Evolutionary conservation across 768 basidiomycete genomes (phyloP), one percentile per base, ranked within the genome.

Genomic region (Phaffia tasmanica): DNA sequence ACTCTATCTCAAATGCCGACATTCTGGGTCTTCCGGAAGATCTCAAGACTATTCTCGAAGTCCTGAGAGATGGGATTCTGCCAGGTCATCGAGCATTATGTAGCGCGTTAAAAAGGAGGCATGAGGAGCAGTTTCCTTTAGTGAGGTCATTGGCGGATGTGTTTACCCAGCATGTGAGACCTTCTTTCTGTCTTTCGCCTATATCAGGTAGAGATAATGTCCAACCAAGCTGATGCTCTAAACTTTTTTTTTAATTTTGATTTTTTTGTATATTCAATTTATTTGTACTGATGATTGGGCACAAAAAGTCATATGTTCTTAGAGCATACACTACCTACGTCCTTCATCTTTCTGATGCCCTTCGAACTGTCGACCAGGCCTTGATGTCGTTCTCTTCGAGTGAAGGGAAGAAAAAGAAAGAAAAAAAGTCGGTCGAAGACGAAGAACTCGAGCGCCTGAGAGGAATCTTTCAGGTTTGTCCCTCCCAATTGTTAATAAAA

Each of bases 121-220:
- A 97, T 70, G 91, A 94, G 64, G 90, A 95, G 71, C 93, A 97
- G 71, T 98, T 88, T 74, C 93, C 93, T 18, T 81, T 97, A 47
- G 93, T 97, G 47, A 81, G 93, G 62, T 88, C 86, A 32, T 81
- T 97, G 49, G 92, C 93, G 63, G 93, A 97, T 72, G 89, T 97
- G n/a, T 97, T 97, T 76, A 88, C 92, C 27, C 83, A 86, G 14
- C 90, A 89, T 78, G 92, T 94, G 75, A 77, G 87, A 81, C 58
- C 23, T 61, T 69, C 29, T 69, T 42, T 11, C 35, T 42, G 35
- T 11, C 35, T 42, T 42, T 42, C 11, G 35, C 4, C 35, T 42
- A 5, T 4, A 5, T 42, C 11, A 5, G 35, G 6, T 5, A 5
- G 6, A 11, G 11, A 11, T 42, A 5, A 42, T 42, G 15, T 18